Evolutionary conservation across 352 stramenopile genomes (phyloP).

Genomic region (Globisporangium middletonii): DNA sequence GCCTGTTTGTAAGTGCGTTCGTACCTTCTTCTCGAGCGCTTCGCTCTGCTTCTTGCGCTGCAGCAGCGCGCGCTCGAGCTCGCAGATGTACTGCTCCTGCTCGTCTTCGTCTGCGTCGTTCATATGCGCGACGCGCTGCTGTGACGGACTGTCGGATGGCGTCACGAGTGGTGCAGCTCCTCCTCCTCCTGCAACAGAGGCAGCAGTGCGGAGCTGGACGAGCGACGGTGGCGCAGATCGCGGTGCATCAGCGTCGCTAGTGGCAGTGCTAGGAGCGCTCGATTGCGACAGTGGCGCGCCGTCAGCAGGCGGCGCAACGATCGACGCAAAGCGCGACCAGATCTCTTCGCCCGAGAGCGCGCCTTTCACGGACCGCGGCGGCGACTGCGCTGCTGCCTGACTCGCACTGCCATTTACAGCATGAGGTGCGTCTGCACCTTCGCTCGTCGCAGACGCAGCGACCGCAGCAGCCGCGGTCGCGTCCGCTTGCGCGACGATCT

Average conservation of each 20-base stretch:
- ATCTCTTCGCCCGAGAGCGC: constrained; percentile 25
- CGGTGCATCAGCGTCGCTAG: background rate
- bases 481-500: constrained; percentile 63
- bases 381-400: constrained; percentile 6
- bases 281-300: constrained; percentile 4
- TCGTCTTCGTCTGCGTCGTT: constrained; percentile 37
- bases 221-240: constrained; percentile 8
- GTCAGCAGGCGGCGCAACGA: constrained; percentile 33
- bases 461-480: constrained; percentile 8
- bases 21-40: constrained; percentile 37
- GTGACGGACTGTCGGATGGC: background rate
- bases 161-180: background rate
- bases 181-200: background rate
- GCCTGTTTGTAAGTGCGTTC: background rate
- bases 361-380: constrained; percentile 10
- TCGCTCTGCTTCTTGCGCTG: constrained; percentile 77
- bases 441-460: background rate
- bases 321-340: constrained; percentile 34
- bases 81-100: constrained; percentile 75
- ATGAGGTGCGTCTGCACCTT: background rate
- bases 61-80: constrained; percentile 64
- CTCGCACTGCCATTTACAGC: background rate
- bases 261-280: background rate
- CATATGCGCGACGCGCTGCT: background rate
- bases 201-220: constrained; percentile 15